phyloP scores from a whole-genome alignment of 164 flowering plant species.

The Aristolochia contorta region DNA sequence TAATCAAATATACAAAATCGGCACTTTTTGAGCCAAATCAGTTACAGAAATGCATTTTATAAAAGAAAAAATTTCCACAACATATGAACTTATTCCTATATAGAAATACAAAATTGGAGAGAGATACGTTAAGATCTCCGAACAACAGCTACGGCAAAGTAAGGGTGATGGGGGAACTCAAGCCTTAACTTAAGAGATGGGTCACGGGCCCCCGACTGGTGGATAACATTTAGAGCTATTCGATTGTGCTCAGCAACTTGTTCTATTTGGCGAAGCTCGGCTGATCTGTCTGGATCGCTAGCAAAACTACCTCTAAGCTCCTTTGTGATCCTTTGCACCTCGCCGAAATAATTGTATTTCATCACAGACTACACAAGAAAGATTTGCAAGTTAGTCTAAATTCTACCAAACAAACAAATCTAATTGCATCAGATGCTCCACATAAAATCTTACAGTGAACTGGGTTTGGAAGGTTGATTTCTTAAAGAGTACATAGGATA shows the following conservation, averaged over 20 bases:
- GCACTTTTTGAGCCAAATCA: too few species aligned
- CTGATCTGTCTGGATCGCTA: slow-evolving; percentile 58
- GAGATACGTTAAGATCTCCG: slow-evolving; percentile 51
- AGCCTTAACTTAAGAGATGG: slow-evolving; percentile 69
- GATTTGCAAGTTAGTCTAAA: background rate
- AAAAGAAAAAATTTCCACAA: too few species aligned
- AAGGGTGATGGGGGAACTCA: slow-evolving; percentile 80
- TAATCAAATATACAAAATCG: background rate
- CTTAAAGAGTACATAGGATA: slow-evolving; percentile 48
- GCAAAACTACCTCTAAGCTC: slow-evolving; percentile 61
- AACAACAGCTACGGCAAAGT: slow-evolving; percentile 69
- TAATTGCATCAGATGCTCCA: background rate
- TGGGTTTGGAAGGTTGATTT: slow-evolving; percentile 50
- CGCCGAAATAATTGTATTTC: slow-evolving; percentile 65
- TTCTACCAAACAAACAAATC: background rate
- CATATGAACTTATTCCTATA: too few species aligned
- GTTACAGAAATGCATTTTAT: too few species aligned
- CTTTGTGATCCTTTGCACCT: slow-evolving; percentile 76
- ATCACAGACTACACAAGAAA: slow-evolving; percentile 39
- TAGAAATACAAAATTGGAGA: background rate
- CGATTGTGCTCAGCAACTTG: slow-evolving; percentile 88
- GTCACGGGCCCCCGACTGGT: slow-evolving; percentile 50
- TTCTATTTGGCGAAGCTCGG: slow-evolving; percentile 69
- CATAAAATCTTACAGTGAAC: slow-evolving; percentile 47
- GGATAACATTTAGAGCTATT: slow-evolving; percentile 67